Evolutionary conservation across 768 basidiomycete species (phyloP), one percentile per base, ranked within the genome.

Genomic region (Myochromella boudieri): DNA sequence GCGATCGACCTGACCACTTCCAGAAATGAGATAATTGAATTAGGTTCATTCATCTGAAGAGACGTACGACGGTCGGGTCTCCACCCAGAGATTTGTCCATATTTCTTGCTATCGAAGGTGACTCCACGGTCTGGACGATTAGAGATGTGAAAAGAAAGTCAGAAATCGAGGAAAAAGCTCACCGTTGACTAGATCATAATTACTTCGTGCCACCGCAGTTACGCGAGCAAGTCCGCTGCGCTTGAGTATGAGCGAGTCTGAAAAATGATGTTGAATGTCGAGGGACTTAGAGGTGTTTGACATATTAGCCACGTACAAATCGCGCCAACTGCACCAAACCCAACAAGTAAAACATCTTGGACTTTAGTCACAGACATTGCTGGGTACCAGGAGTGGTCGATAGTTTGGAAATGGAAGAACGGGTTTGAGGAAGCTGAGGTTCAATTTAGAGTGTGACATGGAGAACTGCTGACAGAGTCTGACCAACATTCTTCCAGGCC

Each of bases 181-280:
- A 80, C 81, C 67, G n/a, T 72, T 68, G 10, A 82, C 72, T 2
- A 69, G 64, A 10, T 81, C 73, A 58, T 78, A 85, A 49, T 88
- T 87, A 41, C 86, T 81, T 45, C 88, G 65, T 1, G 87, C 88
- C 1, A 91, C 84, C 14, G 72, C 82, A 1, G 88, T 90, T 7
- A 91, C 81, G 20, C 78, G 72, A 1, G 77, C 84, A 24, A 75
- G 67, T 9, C 81, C 77, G 54, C 81, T 79, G 48, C 76, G 67
- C 50, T 80, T 70, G 17, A 85, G 65, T 43, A 84, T 70, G 41
- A 76, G 68, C 1, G 82, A 74, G 56, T 82, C 82, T 85, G 43
- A 14, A 36, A 33, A 33, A 39, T 31, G 25, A 40, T 17, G 12
- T 27, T 29, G 11, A 44, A 39, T 49, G 33, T 34, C 17, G 8